Evolutionary conservation across 441 rosid genomes (phyloP).

Genomic region (Syzygium syzygioides): DNA sequence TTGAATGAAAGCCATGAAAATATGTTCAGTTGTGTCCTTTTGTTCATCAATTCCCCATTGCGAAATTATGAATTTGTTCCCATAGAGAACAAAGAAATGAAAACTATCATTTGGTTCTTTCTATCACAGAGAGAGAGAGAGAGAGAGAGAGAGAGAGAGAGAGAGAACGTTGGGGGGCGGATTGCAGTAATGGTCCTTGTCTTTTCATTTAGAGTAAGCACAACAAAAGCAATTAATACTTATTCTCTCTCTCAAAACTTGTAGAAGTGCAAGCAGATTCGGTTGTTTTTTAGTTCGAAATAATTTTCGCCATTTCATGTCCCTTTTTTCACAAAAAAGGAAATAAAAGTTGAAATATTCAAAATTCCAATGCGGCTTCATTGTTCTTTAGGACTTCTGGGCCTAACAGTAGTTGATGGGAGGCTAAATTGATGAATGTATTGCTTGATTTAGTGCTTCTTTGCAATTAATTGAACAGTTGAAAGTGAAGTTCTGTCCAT

Average conservation of each 20-base stretch:
- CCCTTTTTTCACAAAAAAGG: neutral
- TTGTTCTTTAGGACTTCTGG: neutral
- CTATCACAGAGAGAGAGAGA: too few relatives aligned
- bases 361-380: neutral
- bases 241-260: neutral
- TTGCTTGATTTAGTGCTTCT: neutral
- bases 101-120: neutral
- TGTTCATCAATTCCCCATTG: neutral
- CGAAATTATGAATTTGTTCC: neutral
- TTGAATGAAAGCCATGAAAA: neutral
- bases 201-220: neutral
- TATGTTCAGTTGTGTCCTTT: neutral
- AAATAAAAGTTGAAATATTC: neutral
- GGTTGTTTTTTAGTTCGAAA: neutral
- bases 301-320: neutral
- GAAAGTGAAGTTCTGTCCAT: neutral
- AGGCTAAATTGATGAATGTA: neutral
- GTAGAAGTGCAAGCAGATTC: neutral
- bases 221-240: neutral
- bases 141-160: too few relatives aligned
- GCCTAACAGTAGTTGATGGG: neutral
- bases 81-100: neutral
- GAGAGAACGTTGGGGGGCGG: too few relatives aligned
- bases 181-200: neutral
- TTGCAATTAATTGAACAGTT: neutral